Base-by-base conservation (phyloP, 768 basidiomycete species). In the Lactarius indigo region DNA sequence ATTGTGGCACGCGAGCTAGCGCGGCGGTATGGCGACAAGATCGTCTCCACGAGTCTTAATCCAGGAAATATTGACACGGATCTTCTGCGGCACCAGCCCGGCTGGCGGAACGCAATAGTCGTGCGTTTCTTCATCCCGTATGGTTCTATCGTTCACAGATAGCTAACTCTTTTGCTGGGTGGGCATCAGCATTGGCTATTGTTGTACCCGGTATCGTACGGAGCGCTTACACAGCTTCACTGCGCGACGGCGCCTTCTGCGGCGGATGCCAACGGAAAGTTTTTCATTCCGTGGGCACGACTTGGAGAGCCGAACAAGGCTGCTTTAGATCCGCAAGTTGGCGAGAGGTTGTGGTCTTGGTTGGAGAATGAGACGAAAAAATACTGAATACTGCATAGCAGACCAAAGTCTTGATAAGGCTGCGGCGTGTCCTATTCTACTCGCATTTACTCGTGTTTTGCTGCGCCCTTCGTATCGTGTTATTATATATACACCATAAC, bases 1-100 rank as follows among this genome's bases (percentile, higher is more conserved):
- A 76, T 84, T 3, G 72, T 79, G 17, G 75, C 82, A 5, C 69
- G 76, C 23, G 85, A 85, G 71, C 73, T 85, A 28, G 81, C 80
- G 28, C 72, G 82, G 57, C 76, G 82, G 64, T 82, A 83, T 68
- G 79, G 74, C 1, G 80, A 82, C 42, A 69, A 81, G 68, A 80
- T 87, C 57, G 76, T 86, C 0, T 80, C 80, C 3, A 75, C 76
- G 28, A 74, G 80, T 23, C 70, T 85, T 28, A 77, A 85, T 66
- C 84, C 86, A 23, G 70, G 70, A 17, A 61, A 65, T 23, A 55
- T 68, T 15, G 10, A 23, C 5, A 41, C 68, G 5, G 68, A 68
- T 23, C 42, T 68, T 59, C 64, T 47, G 35, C 67, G 67, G 10
- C 44, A 68, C 42, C 12, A 56, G 50, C 42, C 64, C 12, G 5